phyloP scores from a whole-genome alignment of 805 yeast genomes.

The Hanseniaspora singularis region DNA sequence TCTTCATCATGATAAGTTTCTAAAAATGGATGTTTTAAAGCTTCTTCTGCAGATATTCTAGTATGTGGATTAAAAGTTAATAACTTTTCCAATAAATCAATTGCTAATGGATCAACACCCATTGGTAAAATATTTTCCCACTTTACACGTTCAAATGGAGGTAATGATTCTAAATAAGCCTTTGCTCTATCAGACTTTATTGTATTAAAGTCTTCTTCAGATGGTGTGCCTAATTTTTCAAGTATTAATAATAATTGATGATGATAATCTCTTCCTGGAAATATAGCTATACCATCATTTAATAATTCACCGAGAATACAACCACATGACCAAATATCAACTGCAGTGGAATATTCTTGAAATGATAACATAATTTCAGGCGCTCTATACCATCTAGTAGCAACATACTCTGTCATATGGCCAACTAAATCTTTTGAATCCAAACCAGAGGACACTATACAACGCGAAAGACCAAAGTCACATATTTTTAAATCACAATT shows the following conservation, averaged over 20 bases:
- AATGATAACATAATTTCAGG: constrained; percentile 71
- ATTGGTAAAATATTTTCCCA: constrained; percentile 28
- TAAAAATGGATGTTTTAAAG: constrained; percentile 62
- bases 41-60: constrained; percentile 62
- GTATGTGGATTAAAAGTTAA: constrained; percentile 64
- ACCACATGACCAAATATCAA: constrained; percentile 73
- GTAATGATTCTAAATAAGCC: constrained; percentile 60
- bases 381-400: constrained; percentile 76
- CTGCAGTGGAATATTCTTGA: constrained; percentile 62
- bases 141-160: constrained; percentile 46
- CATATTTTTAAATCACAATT: constrained; percentile 67
- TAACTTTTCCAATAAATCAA: constrained; percentile 56
- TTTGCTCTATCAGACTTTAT: constrained; percentile 65
- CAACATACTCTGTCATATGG: constrained; percentile 66
- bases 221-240: constrained; percentile 62
- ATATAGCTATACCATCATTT: constrained; percentile 44
- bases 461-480: constrained; percentile 66
- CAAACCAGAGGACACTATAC: constrained; percentile 31
- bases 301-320: constrained; percentile 65
- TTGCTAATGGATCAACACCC: constrained; percentile 33
- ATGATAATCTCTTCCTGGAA: constrained; percentile 66
- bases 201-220: constrained; percentile 58
- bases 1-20: constrained; percentile 55
- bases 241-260: constrained; percentile 56
- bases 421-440: constrained; percentile 40